A percentile compares a stretch with the other conserved stretches of the same genome.
Conservation (phyloP, 768 basidiomycete genomes). For the Cyathus striatus region DNA sequence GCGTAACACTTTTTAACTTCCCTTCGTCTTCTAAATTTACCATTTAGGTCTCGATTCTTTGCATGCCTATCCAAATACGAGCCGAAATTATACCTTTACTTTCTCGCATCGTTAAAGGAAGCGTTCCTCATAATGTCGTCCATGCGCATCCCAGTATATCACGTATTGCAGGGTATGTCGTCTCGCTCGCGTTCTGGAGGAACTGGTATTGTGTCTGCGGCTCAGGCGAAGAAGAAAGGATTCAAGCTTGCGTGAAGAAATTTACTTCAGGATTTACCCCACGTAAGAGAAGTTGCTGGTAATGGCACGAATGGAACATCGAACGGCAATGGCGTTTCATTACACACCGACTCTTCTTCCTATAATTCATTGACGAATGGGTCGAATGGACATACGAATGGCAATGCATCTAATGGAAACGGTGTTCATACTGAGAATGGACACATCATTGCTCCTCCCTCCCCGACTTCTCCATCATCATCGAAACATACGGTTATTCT, state of each 20-base stretch:
- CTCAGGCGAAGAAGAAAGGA: background rate
- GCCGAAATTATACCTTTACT: constrained; percentile 3
- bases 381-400: too few species aligned
- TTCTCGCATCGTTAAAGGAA: background rate
- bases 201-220: background rate
- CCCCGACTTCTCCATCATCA: too few species aligned
- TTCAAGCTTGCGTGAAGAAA: constrained; percentile 2
- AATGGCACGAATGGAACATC: too few species aligned
- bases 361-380: constrained; percentile 13
- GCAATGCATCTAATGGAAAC: too few species aligned
- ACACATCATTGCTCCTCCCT: too few species aligned
- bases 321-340: too few species aligned
- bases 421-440: too few species aligned
- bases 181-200: background rate
- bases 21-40: too few species aligned
- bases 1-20: background rate
- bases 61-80: constrained; percentile 6
- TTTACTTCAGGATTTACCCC: constrained; percentile 2
- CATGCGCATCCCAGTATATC: constrained; percentile 4
- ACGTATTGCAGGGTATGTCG: constrained; percentile 2
- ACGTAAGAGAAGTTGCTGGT: background rate
- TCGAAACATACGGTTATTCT: constrained; percentile 22
- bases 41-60: constrained; percentile 7
- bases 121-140: constrained; percentile 5
- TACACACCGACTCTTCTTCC: too few species aligned